Conservation (phyloP, 345 rosid genomes). For the Lumnitzera littorea region DNA sequence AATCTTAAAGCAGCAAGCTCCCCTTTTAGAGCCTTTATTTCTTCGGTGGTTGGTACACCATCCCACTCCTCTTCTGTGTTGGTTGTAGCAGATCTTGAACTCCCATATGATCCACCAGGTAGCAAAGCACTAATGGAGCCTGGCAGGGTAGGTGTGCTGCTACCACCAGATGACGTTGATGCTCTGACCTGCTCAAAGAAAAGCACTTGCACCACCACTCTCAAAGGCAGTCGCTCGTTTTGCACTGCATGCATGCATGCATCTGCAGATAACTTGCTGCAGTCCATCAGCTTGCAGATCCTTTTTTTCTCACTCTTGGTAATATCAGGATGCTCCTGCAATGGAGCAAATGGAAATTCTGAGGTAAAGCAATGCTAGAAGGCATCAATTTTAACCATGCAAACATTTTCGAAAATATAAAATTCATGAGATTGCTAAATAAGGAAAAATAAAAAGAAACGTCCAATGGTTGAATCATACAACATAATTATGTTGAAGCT, state of each 20-base stretch:
- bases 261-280: constrained; percentile 68
- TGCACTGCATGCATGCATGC: constrained; percentile 85
- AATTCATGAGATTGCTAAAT: no score
- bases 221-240: constrained; percentile 75
- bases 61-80: constrained; percentile 96
- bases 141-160: constrained; percentile 48
- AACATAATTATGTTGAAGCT: not conserved
- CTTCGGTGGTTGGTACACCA: constrained; percentile 62
- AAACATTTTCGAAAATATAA: no score
- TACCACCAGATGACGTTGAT: constrained; percentile 35
- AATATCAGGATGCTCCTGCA: constrained; percentile 56
- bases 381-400: no score
- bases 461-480: not conserved
- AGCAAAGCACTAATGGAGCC: constrained; percentile 35
- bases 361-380: not conserved
- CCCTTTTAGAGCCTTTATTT: constrained; percentile 62
- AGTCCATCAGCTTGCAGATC: constrained; percentile 62
- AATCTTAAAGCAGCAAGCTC: constrained; percentile 21
- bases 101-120: constrained; percentile 65
- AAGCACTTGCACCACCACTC: constrained; percentile 82
- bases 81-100: constrained; percentile 74
- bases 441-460: not conserved
- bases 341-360: not conserved
- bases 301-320: constrained; percentile 65
- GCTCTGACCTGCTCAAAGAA: constrained; percentile 79